Evolutionary conservation across 73 alveolate species (phyloP).

Genomic region (Paramecium bursaria): DNA sequence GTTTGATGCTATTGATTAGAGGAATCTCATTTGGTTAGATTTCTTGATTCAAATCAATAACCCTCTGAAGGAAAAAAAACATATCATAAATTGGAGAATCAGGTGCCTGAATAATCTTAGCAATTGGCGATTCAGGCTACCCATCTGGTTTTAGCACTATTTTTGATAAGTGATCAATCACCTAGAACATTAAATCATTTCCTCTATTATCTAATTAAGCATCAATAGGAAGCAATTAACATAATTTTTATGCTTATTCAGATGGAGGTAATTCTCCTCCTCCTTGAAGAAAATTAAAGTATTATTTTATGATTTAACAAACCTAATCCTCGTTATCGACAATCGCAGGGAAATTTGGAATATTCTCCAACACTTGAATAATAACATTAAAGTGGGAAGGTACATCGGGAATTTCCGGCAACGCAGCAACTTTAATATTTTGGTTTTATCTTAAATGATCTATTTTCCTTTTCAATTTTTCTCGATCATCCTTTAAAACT

Average conservation of each 20-base stretch:
- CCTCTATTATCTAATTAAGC: conserved; percentile 44
- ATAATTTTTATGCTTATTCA: neutral
- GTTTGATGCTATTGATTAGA: conserved; percentile 43
- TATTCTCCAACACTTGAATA: conserved; percentile 18
- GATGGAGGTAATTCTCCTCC: neutral
- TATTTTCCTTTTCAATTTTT: neutral
- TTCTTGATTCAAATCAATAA: conserved; percentile 14
- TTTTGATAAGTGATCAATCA: conserved; percentile 42
- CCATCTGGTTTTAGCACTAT: neutral
- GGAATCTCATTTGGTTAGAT: conserved; percentile 50
- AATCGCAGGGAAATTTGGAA: neutral
- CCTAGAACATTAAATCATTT: conserved; percentile 25
- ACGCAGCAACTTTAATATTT: neutral
- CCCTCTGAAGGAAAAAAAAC: conserved; percentile 45
- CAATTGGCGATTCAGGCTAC: conserved; percentile 10
- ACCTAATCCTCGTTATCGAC: conserved; percentile 5
- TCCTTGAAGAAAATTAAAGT: neutral
- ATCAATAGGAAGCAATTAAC: conserved; percentile 6
- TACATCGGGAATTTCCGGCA: conserved; percentile 26
- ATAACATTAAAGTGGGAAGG: conserved; percentile 17
- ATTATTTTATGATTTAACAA: neutral
- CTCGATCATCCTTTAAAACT: neutral
- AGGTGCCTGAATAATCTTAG: conserved; percentile 2
- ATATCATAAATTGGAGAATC: conserved; percentile 56
- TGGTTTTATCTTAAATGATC: neutral